Base-by-base conservation (phyloP, 345 rosid genomes). In the Heritiera fomes region DNA sequence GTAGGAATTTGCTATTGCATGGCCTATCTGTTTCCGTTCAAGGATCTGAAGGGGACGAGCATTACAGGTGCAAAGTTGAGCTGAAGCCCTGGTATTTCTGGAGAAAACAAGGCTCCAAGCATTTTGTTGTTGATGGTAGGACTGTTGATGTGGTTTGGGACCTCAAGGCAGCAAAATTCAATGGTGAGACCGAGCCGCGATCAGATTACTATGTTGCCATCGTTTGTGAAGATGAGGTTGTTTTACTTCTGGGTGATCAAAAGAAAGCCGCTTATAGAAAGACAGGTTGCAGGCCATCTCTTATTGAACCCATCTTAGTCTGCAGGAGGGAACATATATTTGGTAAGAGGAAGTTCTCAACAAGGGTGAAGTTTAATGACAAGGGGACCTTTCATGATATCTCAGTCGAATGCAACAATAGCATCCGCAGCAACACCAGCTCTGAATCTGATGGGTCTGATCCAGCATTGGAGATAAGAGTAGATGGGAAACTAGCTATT, bases 81-180 rank as follows among this genome's bases (percentile, higher is more conserved):
- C 80, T 87, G 23, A 90, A 88, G 82, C 89, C 90, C 14, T 90
- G 93, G 93, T 79, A 78, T 73, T 90, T 90, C 65, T 86, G 89
- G 91, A 86, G 85, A 75, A 88, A 86, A 82, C 90, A 88, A 79
- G 93, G 93, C 1, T 85, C 83, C 60, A 88, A 87, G 81, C 83
- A 78, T 52, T 87, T 90, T 58, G 7, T 32, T 5, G 82, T 87
- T 2, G 88, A 87, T 30, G 89, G 87, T 5, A 77, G 43, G 40
- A 46, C 61, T 2, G 85, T 87, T 28, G 83, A 79, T 63, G 85
- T 87, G 5, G 87, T 83, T 18, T 88, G 94, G 92, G 94, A 88
- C 80, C 80, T 90, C 2, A 86, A 85, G 71, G 81, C 89, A 1
- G 92, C 87, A 11, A 85, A 85, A 62, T 90, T 90, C 78, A 75